Percentiles rank a stretch among this genome's conserved stretches.
Evolutionary conservation across 148 eudicot species (phyloP).

Genomic region (Fagopyrum esculentum): DNA sequence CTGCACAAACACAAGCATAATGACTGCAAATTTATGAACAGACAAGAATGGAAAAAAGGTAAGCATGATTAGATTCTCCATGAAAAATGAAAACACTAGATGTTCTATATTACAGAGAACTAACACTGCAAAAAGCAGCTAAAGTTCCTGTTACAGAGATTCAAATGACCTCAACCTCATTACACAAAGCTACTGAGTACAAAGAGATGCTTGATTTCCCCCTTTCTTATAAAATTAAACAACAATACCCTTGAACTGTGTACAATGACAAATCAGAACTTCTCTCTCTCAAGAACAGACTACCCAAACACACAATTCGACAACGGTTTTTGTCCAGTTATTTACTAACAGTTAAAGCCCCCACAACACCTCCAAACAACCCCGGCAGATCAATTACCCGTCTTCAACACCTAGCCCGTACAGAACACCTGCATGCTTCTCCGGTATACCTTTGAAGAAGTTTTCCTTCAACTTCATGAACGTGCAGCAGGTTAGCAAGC

Average conservation of each 20-base stretch:
- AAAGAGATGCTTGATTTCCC: slow-evolving; percentile 13
- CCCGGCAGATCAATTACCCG: background rate
- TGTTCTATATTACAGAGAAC: slow-evolving; percentile 16
- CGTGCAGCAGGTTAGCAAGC: slow-evolving; percentile 12
- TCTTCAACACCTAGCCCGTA: slow-evolving; percentile 13
- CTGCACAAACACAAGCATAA: background rate
- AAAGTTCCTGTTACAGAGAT: slow-evolving; percentile 13
- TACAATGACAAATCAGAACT: slow-evolving; percentile 11
- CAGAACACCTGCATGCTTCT: slow-evolving; percentile 11
- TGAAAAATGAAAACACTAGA: slow-evolving; percentile 12
- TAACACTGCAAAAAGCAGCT: slow-evolving; percentile 13
- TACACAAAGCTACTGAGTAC: slow-evolving; percentile 16
- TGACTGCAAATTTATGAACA: background rate
- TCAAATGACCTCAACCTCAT: slow-evolving; percentile 5
- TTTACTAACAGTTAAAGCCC: slow-evolving; percentile 16
- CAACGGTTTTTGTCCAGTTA: slow-evolving; percentile 15
- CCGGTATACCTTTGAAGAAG: background rate
- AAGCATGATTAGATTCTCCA: slow-evolving; percentile 14
- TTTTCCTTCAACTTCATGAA: slow-evolving; percentile 14
- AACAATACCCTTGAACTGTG: slow-evolving; percentile 16
- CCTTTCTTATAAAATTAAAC: slow-evolving; percentile 12
- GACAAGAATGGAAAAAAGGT: background rate
- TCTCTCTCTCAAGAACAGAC: slow-evolving; percentile 14
- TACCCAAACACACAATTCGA: slow-evolving; percentile 16
- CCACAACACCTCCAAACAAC: slow-evolving; percentile 6